Conservation (phyloP, 192 early-diverging fungal species). For the Rhizoclosmatium globosum region DNA sequence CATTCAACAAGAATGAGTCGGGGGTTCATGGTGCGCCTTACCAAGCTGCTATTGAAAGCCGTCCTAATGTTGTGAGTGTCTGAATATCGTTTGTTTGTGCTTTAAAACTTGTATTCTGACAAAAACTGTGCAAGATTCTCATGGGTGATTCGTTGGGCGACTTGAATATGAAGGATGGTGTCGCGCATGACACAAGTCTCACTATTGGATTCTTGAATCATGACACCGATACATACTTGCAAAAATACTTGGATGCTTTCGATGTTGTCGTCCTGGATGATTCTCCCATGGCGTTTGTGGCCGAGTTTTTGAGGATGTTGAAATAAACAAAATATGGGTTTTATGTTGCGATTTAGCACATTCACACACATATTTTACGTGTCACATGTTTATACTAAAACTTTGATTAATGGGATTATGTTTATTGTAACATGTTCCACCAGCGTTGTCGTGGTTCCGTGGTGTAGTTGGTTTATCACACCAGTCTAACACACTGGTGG, state of each 20-base stretch:
- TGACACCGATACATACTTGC: slow-evolving; percentile 58
- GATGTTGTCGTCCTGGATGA: slow-evolving; percentile 73
- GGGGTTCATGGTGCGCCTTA: slow-evolving; percentile 57
- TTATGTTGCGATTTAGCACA: no score
- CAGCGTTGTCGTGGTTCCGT: no score
- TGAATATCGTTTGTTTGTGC: background rate
- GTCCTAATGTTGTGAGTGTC: slow-evolving; percentile 60
- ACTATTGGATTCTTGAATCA: slow-evolving; percentile 78
- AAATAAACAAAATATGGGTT: no score
- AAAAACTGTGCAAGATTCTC: slow-evolving; percentile 49
- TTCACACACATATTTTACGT: no score
- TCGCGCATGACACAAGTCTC: slow-evolving; percentile 62
- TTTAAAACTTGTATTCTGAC: background rate
- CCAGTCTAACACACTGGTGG: no score
- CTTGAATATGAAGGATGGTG: slow-evolving; percentile 72
- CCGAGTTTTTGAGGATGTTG: slow-evolving; percentile 2
- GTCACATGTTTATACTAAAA: no score
- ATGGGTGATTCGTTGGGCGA: slow-evolving; percentile 79
- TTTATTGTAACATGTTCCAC: no score
- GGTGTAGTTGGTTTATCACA: no score
- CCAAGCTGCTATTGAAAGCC: slow-evolving; percentile 47
- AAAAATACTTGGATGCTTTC: slow-evolving; percentile 62
- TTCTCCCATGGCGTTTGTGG: slow-evolving; percentile 29
- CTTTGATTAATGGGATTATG: no score
- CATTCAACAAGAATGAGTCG: slow-evolving; percentile 77